Base-by-base conservation (phyloP, 371 early-diverging fungal species). In the Lichtheimia ornata region DNA sequence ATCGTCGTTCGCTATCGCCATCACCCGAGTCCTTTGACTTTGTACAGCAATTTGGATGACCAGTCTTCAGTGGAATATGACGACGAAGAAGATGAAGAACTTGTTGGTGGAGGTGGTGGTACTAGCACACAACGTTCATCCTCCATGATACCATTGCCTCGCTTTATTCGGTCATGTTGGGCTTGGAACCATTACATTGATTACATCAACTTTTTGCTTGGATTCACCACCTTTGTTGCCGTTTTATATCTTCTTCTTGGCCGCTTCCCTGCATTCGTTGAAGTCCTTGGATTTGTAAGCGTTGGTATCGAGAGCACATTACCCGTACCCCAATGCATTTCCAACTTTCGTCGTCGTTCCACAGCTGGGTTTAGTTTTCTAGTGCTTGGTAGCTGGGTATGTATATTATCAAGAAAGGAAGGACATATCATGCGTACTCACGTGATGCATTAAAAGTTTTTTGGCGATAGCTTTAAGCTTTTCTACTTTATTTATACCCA, bases 401-500 rank as follows among this genome's bases (percentile, higher is more conserved):
- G 65, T 80, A 73, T 51, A 63, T 15, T 0, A n/a, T 47, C 47
- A 22, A 11, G 22, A 47, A n/a, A 6, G 17, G 22, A 56, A 42
- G 20, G 25, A 0, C 0, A 35, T 35, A 35, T 35, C 35, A 35
- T 35, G 6, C 35, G 9, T 35, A 11, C 11, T 41, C 17, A 42
- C 14, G 6, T 35, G 20, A 51, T 53, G 17, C 20, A 20, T n/a
- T 14, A 47, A 17, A 14, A 78, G 88, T 81, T 85, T 40, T 47
- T 84, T 57, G 89, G 89, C 43, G 89, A 88, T 63, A 72, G 81
- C 6, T 86, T 86, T 72, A 88, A 88, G 65, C 79, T 83, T 3
- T 82, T 81, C 41, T 87, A 87, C 59, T 88, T 83, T 54, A 70
- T 83, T 41, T 69, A 63, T 53, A 79, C 78, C 4, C 66, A 72